Evolutionary conservation across 208 protist species (phyloP), one percentile per base, ranked within the genome.

Genomic region (Acanthamoeba triangularis): DNA sequence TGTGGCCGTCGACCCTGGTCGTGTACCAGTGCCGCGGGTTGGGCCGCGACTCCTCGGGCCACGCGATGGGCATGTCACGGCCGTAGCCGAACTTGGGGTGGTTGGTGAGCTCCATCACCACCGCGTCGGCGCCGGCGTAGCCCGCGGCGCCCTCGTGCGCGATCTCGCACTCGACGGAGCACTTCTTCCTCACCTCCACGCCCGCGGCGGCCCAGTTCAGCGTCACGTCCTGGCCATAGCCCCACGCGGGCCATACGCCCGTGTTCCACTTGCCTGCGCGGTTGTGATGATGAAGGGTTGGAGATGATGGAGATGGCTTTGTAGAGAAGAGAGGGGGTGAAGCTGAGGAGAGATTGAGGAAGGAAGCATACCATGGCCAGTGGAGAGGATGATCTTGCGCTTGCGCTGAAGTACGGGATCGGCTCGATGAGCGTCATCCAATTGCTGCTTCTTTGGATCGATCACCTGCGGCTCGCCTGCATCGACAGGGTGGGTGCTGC

Each of bases 31-130:
- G 35, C 13, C 84, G 84, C 49, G 84, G 84, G 52, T 90, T 90
- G 47, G n/a, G 18, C 0, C 35, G 49, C 84, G 47, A 23, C 35
- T 37, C 23, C 84, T 56, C 84, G 35, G 84, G 84, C 84, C 84
- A 90, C n/a, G 84, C 49, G 84, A 90, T 65, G 52, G 84, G 84
- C 52, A 47, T n/a, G 49, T 90, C 41, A 7, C 30, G 33, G 33
- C 33, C 52, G 84, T 69, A 67, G 49, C 84, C 84, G 47, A 90
- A 90, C 84, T 90, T 90, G 84, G 84, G 84, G 52, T 90, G 84
- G 84, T 90, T 90, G 49, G 84, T 90, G n/a, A 90, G 59, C 59
- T 90, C 84, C 84, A 90, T 90, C 54, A 90, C 84, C 54, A 90
- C 59, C 6, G 84, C 84, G 41, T 90, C 84, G 49, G 84, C 84